phyloP scores from a whole-genome alignment of 2,329 filamentous ascomycete genomes.

The Aspergillus vadensis region DNA sequence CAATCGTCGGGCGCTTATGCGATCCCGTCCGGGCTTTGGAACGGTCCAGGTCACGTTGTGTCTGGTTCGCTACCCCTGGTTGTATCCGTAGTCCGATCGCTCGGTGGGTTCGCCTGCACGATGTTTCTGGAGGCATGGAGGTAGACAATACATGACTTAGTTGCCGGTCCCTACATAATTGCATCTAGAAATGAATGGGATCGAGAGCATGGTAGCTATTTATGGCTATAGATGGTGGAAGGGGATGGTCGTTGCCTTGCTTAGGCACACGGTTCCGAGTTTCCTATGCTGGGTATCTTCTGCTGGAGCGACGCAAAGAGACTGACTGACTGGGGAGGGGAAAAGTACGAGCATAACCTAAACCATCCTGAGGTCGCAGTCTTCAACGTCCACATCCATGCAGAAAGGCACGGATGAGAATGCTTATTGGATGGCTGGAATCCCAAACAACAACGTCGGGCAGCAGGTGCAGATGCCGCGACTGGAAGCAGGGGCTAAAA shows the following conservation, averaged over 20 bases:
- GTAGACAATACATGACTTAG: neutral
- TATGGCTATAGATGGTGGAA: neutral
- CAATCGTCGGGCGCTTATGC: conserved; percentile 6
- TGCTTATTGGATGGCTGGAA: neutral
- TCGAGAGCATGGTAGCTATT: neutral
- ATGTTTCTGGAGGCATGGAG: neutral
- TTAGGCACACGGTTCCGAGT: neutral
- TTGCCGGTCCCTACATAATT: neutral
- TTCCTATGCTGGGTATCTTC: neutral
- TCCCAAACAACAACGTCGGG: conserved; percentile 7
- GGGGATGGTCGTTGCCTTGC: neutral
- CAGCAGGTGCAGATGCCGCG: conserved; percentile 5
- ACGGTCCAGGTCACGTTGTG: conserved; percentile 13
- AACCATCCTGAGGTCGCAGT: conserved; percentile 1
- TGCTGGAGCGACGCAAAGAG: neutral
- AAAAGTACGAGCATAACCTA: conserved; percentile 2
- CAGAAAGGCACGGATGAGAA: neutral
- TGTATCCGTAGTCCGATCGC: neutral
- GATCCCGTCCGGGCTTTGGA: conserved; percentile 7
- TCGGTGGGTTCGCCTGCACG: conserved; percentile 8
- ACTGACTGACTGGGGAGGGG: neutral
- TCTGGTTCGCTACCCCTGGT: conserved; percentile 3
- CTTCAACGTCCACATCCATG: neutral
- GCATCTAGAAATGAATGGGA: neutral
- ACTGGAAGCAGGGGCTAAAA: conserved; percentile 10